Percentiles rank a stretch among this genome's conserved stretches.
These are phyloP conservation scores for Daldinia caldariorum DNA, from an alignment of 495 filamentous ascomycete species.

Conservation along the genomic window DNA sequence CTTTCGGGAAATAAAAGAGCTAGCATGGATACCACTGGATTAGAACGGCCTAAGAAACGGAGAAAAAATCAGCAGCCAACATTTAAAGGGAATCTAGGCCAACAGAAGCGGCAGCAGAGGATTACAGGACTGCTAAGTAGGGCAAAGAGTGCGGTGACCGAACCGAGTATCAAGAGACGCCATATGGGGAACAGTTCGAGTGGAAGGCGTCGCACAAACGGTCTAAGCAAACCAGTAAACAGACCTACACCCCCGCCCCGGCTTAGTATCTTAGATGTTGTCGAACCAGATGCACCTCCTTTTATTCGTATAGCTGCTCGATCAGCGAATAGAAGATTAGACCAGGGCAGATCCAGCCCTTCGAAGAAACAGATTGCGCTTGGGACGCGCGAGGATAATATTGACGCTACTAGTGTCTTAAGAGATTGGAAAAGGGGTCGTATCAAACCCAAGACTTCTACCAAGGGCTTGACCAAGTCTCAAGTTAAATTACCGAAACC, in stretches of 20 bases:
- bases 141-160: slow-evolving; percentile 40
- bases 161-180: slow-evolving; percentile 8
- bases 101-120: slow-evolving; percentile 53
- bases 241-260: slow-evolving; percentile 45
- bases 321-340: slow-evolving; percentile 66
- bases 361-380: slow-evolving; percentile 76
- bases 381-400: slow-evolving; percentile 74
- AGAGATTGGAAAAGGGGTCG: slow-evolving; percentile 79
- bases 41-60: slow-evolving; percentile 45
- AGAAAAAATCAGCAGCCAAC: slow-evolving; percentile 39
- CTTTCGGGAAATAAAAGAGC: slow-evolving; percentile 54
- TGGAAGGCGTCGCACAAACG: slow-evolving; percentile 17
- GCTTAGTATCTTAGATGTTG: slow-evolving; percentile 78
- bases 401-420: slow-evolving; percentile 75
- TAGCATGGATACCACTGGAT: slow-evolving; percentile 20
- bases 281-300: slow-evolving; percentile 65
- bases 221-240: slow-evolving; percentile 14
- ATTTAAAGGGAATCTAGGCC: slow-evolving; percentile 42
- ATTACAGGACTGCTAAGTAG: slow-evolving; percentile 56
- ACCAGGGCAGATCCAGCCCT: slow-evolving; percentile 78
- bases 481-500: slow-evolving; percentile 39
- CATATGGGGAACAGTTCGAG: slow-evolving; percentile 7
- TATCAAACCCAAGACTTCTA: slow-evolving; percentile 60
- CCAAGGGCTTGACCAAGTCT: not conserved
- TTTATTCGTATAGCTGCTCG: slow-evolving; percentile 86